Conservation (phyloP, 2,329 filamentous ascomycete genomes). For the Dothideomycetes sp. region DNA sequence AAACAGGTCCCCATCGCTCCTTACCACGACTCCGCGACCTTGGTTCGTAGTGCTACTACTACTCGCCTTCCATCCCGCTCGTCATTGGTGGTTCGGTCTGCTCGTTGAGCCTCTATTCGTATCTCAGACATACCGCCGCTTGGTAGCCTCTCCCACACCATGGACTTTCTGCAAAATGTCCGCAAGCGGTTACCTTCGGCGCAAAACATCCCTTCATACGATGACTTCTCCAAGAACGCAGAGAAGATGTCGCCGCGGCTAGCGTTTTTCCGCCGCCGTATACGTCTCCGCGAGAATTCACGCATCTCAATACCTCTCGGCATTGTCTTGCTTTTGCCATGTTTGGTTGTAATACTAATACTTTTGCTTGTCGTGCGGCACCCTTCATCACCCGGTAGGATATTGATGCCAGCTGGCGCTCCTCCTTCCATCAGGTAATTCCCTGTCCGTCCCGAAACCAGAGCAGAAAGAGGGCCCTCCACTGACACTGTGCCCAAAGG, state of each 20-base stretch:
- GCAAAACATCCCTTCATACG: constrained; percentile 34
- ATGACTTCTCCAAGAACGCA: constrained; percentile 33
- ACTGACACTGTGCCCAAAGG: constrained; percentile 37
- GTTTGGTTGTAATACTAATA: constrained; percentile 84
- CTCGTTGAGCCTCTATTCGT: neutral
- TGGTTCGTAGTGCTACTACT: too few species aligned
- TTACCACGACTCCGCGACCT: too few species aligned
- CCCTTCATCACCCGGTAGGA: constrained; percentile 69
- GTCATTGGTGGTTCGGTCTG: too few species aligned
- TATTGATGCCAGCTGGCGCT: constrained; percentile 78
- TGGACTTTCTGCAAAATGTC: constrained; percentile 37
- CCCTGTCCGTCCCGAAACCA: neutral
- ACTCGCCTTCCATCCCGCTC: too few species aligned
- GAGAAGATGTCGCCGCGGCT: constrained; percentile 45
- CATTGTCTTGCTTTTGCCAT: constrained; percentile 84
- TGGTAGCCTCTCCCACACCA: constrained; percentile 19
- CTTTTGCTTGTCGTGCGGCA: constrained; percentile 82
- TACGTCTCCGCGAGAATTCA: constrained; percentile 85
- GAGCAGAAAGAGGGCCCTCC: constrained; percentile 13
- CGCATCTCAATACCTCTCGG: constrained; percentile 86
- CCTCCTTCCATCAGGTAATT: constrained; percentile 81
- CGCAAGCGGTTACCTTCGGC: constrained; percentile 38
- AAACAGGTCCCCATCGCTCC: constrained; percentile 2
- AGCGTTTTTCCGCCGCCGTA: constrained; percentile 74
- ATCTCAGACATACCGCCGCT: neutral